These are phyloP conservation scores for Bipolaris oryzae DNA, from an alignment of 2,329 filamentous ascomycete species.

Conservation along the genomic window DNA sequence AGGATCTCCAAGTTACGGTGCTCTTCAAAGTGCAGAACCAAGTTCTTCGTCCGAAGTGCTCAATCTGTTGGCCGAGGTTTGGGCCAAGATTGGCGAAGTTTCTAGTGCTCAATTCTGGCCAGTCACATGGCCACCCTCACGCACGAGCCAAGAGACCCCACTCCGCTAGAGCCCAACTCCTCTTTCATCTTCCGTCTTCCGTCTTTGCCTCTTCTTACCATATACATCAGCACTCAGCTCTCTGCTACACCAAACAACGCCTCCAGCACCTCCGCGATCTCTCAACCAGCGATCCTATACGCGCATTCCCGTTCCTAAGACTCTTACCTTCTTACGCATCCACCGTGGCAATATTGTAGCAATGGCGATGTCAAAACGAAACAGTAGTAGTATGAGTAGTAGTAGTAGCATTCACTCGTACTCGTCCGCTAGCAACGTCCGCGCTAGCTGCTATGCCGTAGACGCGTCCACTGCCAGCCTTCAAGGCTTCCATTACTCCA, in stretches of 20 bases:
- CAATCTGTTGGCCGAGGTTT: conserved; percentile 8
- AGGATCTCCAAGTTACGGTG: background rate
- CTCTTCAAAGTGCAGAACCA: background rate
- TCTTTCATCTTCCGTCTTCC: conserved; percentile 17
- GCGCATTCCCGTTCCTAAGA: background rate
- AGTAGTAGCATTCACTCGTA: conserved; percentile 62
- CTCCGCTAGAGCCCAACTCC: conserved; percentile 21
- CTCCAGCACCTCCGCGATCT: conserved; percentile 1
- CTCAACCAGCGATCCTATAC: background rate
- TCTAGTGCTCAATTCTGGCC: conserved; percentile 12
- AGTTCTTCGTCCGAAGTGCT: background rate
- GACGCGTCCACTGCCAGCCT: conserved; percentile 69
- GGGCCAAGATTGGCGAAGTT: conserved; percentile 14
- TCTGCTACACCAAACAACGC: conserved; percentile 13
- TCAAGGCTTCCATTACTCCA: conserved; percentile 60
- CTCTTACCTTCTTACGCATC: background rate
- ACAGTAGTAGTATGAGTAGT: conserved; percentile 68
- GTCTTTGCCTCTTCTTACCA: conserved; percentile 19
- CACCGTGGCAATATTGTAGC: conserved; percentile 56
- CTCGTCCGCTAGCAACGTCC: conserved; percentile 74
- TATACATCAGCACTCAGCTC: conserved; percentile 5
- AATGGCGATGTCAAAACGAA: conserved; percentile 76
- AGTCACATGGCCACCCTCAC: conserved; percentile 2
- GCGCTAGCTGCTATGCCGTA: conserved; percentile 91
- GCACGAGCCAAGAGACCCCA: conserved; percentile 19